A percentile compares a stretch with the other conserved stretches of the same genome.
These are phyloP conservation scores for Mortierella polycephala DNA, from an alignment of 371 early-diverging fungal species.

Conservation along the genomic window DNA sequence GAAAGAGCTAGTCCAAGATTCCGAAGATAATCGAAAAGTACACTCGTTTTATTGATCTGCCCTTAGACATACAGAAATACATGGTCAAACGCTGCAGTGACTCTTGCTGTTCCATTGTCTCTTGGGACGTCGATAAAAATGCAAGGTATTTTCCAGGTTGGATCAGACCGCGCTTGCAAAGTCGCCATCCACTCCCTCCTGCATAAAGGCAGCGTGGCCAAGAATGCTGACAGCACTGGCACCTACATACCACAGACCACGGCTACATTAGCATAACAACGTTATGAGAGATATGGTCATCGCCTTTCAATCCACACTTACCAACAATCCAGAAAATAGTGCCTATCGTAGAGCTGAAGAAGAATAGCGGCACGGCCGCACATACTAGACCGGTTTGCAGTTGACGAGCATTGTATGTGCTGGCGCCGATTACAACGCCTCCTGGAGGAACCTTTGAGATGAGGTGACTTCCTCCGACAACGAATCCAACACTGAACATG, in stretches of 20 bases:
- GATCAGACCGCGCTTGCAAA: slow-evolving; percentile 49
- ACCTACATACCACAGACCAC: slow-evolving; percentile 25
- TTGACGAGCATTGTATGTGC: slow-evolving; percentile 61
- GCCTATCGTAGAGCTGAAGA: slow-evolving; percentile 74
- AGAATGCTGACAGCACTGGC: slow-evolving; percentile 71
- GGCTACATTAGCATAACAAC: background rate
- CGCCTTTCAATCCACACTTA: slow-evolving; percentile 1
- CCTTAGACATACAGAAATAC: too few species aligned
- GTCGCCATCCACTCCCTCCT: slow-evolving; percentile 67
- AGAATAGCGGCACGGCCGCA: slow-evolving; percentile 65
- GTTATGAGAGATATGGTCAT: background rate
- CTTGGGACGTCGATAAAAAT: too few species aligned
- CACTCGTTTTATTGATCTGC: too few species aligned
- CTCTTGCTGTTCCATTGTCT: background rate
- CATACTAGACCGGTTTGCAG: slow-evolving; percentile 65
- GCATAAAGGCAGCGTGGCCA: slow-evolving; percentile 74
- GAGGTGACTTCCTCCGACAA: slow-evolving; percentile 64
- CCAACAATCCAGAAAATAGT: slow-evolving; percentile 75
- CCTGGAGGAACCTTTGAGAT: slow-evolving; percentile 66
- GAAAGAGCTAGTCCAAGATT: too few species aligned
- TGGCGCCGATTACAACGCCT: slow-evolving; percentile 60
- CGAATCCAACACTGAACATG: slow-evolving; percentile 65
- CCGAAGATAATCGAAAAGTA: too few species aligned
- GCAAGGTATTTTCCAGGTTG: background rate
- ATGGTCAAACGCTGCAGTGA: background rate